Base-by-base conservation (phyloP, 805 yeast species). In the Teunomyces stri region DNA sequence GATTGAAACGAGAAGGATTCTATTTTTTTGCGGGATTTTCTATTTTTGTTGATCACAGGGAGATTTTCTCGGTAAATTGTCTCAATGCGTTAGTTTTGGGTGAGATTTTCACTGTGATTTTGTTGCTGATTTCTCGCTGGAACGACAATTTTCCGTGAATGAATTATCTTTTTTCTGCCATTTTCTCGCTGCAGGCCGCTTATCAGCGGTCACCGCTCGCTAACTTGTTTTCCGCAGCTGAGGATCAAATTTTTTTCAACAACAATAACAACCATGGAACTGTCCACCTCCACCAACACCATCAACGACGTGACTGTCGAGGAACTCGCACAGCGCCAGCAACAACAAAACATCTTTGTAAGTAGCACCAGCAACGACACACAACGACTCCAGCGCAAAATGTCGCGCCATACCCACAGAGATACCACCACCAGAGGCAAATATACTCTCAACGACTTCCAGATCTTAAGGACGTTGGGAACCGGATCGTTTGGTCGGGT, bases 401-500 rank as follows among this genome's bases (percentile, higher is more conserved):
- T 15, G 35, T 50, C 51, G 15, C 47, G 49, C 12, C 52, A 50
- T 38, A 44, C 51, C 28, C 45, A 46, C 38, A 46, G 54, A 20
- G 52, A 55, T 20, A 69, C 80, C 6, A 70, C 72, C 4, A 77
- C 84, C 35, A 79, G 77, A 56, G 84, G 84, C 27, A 80, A 80
- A 57, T 80, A 80, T 55, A 68, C 80, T n/a, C 60, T 80, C 36
- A 68, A 67, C 46, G 85, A 80, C 60, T 80, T 80, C 58, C 79
- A 77, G 49, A 75, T 80, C 33, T 66, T 80, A 65, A 61, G 84
- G 42, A 80, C 85, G 4, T 63, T 80, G 45, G 85, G 85, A 13
- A 80, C 85, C 0, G 85, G 85, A 1, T 78, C 82, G 9, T 80
- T 80, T 61, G 85, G 85, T 11, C 55, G 85, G 44, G 85, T 80